Base-by-base conservation (phyloP, 352 stramenopile genomes). In the Paralagenidium karlingii region DNA sequence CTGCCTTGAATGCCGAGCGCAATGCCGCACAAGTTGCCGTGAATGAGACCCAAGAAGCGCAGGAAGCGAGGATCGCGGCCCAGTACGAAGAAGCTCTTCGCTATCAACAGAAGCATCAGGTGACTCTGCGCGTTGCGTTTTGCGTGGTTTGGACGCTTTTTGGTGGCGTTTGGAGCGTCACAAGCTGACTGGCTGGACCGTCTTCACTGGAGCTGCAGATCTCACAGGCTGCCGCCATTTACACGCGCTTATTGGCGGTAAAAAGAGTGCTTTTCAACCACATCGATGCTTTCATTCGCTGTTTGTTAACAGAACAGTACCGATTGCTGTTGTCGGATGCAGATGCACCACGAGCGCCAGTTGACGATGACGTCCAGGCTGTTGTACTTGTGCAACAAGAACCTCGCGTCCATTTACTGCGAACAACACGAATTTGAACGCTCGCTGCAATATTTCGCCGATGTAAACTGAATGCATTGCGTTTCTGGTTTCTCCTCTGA, bases 301-400 rank as follows among this genome's bases (percentile, higher is more conserved):
- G n/a, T n/a, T n/a, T n/a, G 6, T 2, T 21, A 20, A 7, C 1
- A 29, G 15, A 25, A 27, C 15, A n/a, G 16, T 43, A 43, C 30
- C 28, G 31, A 33, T 25, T 24, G 3, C 27, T 50, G 27, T 24
- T 51, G 20, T 28, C 47, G 8, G 39, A 54, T 38, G 47, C 27
- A 28, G 12, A 36, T 28, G 10, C 11, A 16, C 30, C 21, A 25
- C 21, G 3, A 24, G 10, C 34, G 11, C 29, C 3, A 20, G 24
- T 24, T 27, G 32, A 63, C 42, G 33, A 45, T n/a, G 45, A 53
- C 12, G 24, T n/a, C 25, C 0, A 61, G 60, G 2, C 55, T 86
- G 25, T 58, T 69, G 29, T 86, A 86, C 44, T 39, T 86, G 21
- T 86, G 73, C 44, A 53, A 73, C 22, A 82, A 82, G 43, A 86